Evolutionary conservation across 352 stramenopile species (phyloP).

Genomic region (Pythium brassicae): DNA sequence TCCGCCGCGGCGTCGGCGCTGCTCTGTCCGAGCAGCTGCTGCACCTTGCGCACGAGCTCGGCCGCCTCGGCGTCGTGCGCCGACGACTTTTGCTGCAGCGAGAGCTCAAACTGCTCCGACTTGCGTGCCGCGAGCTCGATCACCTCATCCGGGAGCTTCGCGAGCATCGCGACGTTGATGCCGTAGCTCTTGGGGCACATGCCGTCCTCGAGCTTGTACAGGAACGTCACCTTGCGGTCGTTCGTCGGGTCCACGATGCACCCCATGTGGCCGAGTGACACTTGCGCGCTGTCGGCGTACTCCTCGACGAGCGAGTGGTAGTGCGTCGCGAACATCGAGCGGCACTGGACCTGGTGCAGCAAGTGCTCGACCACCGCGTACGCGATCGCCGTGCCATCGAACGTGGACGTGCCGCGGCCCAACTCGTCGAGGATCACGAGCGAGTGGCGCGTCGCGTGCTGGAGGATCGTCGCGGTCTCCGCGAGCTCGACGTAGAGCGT

Average conservation of each 20-base stretch:
- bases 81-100: constrained; percentile 39
- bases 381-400: constrained; percentile 98
- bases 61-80: constrained; percentile 28
- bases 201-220: constrained; percentile 97
- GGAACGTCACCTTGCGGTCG: constrained; percentile 96
- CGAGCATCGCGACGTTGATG: constrained; percentile 98
- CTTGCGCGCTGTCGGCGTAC: constrained; percentile 54
- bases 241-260: constrained; percentile 78
- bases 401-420: constrained; percentile 97
- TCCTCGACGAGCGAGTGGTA: constrained; percentile 96
- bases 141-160: constrained; percentile 94
- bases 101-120: constrained; percentile 87
- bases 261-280: constrained; percentile 78
- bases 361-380: constrained; percentile 96
- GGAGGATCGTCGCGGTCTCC: constrained; percentile 97
- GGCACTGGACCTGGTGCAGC: constrained; percentile 80
- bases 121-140: constrained; percentile 89
- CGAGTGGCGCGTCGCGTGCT: constrained; percentile 93
- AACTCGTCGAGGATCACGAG: constrained; percentile 99
- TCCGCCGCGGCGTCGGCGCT: constrained; percentile 8
- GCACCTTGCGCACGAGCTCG: constrained; percentile 18
- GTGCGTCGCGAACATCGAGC: constrained; percentile 98
- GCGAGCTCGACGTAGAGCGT: constrained; percentile 99
- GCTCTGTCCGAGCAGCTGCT: constrained; percentile 12
- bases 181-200: constrained; percentile 98